These are phyloP conservation scores for Botrytis pseudocinerea DNA, from an alignment of 2,329 filamentous ascomycete genomes.

Conservation along the genomic window DNA sequence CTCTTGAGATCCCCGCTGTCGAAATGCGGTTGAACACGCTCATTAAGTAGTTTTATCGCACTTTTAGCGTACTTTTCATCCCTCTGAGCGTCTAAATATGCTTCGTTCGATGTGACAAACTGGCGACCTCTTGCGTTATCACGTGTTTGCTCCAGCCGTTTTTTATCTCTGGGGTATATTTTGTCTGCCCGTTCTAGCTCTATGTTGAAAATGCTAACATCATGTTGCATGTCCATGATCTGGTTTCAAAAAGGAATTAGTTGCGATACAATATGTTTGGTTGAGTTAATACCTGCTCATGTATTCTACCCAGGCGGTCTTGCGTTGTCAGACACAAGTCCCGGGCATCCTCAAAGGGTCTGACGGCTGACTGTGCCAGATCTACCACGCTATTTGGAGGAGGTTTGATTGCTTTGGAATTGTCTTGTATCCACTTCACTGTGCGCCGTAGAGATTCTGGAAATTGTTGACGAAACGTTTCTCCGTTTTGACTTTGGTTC, in stretches of 20 bases:
- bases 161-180: background rate
- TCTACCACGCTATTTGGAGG: background rate
- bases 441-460: background rate
- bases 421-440: constrained; percentile 1
- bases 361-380: background rate
- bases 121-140: background rate
- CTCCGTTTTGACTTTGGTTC: background rate
- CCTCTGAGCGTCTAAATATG: background rate
- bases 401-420: background rate
- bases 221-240: background rate
- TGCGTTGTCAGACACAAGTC: background rate
- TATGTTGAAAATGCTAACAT: background rate
- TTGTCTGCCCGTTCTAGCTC: background rate
- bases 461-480: background rate
- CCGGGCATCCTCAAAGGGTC: background rate
- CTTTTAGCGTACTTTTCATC: background rate
- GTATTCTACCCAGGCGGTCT: background rate
- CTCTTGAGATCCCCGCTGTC: background rate
- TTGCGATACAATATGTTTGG: background rate
- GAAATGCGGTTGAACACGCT: background rate
- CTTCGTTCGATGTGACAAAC: background rate
- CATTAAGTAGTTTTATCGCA: background rate
- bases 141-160: background rate
- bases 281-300: background rate
- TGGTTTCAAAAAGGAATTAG: background rate